Evolutionary conservation across 164 flowering plant species (phyloP).

Genomic region (Aristolochia fimbriata): DNA sequence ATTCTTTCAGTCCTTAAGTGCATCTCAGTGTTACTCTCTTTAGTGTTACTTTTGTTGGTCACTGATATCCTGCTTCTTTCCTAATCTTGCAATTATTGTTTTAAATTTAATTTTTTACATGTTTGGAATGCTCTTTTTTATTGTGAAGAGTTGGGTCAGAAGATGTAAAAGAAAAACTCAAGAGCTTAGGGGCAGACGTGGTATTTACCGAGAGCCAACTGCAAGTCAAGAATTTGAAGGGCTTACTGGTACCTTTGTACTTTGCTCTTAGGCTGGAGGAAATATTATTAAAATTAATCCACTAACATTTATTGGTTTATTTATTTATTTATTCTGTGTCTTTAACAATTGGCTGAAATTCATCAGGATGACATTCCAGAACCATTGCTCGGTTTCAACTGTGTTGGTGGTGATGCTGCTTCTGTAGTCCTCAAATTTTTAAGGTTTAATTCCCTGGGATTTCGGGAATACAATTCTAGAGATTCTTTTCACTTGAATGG

Average conservation of each 20-base stretch:
- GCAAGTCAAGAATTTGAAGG: slow-evolving; percentile 64
- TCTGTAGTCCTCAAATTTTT: slow-evolving; percentile 75
- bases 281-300: background rate
- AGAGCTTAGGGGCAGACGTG: slow-evolving; percentile 78
- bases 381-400: slow-evolving; percentile 83
- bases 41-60: too few relatives aligned
- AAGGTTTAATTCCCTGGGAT: slow-evolving; percentile 30
- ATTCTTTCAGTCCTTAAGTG: too few relatives aligned
- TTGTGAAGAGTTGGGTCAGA: slow-evolving; percentile 57
- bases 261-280: background rate
- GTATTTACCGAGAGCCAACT: slow-evolving; percentile 76
- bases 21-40: too few relatives aligned
- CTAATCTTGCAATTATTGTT: too few relatives aligned
- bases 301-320: background rate
- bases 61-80: background rate
- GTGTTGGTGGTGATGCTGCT: slow-evolving; percentile 92
- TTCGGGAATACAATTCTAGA: background rate
- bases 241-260: slow-evolving; percentile 53
- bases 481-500: background rate
- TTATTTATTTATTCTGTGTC: background rate
- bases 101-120: background rate
- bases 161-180: slow-evolving; percentile 61
- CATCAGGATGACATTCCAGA: slow-evolving; percentile 57
- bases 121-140: slow-evolving; percentile 7
- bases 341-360: slow-evolving; percentile 21